These are phyloP conservation scores for baker's yeast (Saccharomyces cerevisiae) DNA, from an alignment of 805 yeast species.

Conservation along the genomic window DNA sequence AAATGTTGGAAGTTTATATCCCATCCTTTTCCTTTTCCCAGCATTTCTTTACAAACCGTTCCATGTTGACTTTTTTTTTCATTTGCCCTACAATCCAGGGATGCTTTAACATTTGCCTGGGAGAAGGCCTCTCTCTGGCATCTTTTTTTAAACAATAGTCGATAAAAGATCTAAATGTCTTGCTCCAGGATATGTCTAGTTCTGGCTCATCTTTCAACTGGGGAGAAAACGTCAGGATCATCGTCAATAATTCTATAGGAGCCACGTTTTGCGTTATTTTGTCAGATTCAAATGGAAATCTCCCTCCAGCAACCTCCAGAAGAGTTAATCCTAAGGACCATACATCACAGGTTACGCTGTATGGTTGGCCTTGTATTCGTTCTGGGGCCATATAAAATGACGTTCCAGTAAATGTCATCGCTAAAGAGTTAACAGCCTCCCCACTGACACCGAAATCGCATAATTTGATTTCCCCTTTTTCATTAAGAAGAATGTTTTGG, in stretches of 20 bases:
- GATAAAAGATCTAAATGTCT: conserved; percentile 72
- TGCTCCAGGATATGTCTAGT: conserved; percentile 70
- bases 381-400: conserved; percentile 99
- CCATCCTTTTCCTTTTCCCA: conserved; percentile 37
- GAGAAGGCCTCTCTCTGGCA: conserved; percentile 70
- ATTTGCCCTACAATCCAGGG: conserved; percentile 82
- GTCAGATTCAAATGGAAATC: conserved; percentile 59
- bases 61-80: conserved; percentile 68
- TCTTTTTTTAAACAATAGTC: conserved; percentile 71
- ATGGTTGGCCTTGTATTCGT: conserved; percentile 86
- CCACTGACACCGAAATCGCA: conserved; percentile 97
- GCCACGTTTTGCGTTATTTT: conserved; percentile 40
- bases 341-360: conserved; percentile 85
- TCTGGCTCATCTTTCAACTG: conserved; percentile 63
- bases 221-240: conserved; percentile 75
- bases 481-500: conserved; percentile 71
- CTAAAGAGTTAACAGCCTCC: conserved; percentile 84
- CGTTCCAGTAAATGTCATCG: conserved; percentile 92
- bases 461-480: conserved; percentile 70
- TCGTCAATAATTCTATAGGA: conserved; percentile 76
- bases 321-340: conserved; percentile 90
- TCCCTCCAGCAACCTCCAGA: conserved; percentile 80
- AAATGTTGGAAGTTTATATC: conserved; percentile 24
- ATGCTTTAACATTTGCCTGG: conserved; percentile 81
- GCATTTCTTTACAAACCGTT: conserved; percentile 60